A percentile compares a stretch with the other conserved stretches of the same genome.
Evolutionary conservation across 306 rosid genomes (phyloP).

Genomic region (Gleditsia sinensis): DNA sequence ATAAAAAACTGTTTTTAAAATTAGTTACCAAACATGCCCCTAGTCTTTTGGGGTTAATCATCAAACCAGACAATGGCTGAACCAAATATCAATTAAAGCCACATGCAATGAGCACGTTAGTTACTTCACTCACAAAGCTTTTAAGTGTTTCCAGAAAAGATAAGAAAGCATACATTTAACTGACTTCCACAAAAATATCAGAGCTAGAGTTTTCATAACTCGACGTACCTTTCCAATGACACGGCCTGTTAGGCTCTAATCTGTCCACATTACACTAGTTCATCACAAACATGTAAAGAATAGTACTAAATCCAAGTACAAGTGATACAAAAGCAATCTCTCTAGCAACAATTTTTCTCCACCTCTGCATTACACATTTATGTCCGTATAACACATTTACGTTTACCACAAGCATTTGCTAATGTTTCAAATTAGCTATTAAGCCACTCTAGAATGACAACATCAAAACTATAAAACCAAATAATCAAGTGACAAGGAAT

Average conservation of each 20-base stretch:
- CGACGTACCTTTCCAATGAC: constrained; percentile 4
- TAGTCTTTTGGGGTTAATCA: background rate
- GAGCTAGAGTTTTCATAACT: background rate
- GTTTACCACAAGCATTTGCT: background rate
- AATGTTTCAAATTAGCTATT: background rate
- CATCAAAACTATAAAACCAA: background rate
- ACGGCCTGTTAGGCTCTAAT: too few species aligned
- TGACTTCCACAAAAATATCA: background rate
- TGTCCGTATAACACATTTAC: background rate
- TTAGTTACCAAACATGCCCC: too few species aligned
- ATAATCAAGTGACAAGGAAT: background rate
- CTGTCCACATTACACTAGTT: background rate
- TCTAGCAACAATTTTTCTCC: background rate
- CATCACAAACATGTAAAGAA: background rate
- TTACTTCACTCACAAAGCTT: constrained; percentile 2
- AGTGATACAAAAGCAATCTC: too few species aligned
- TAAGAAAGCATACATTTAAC: background rate
- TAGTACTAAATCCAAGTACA: background rate
- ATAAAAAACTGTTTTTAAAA: too few species aligned
- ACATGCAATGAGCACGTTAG: background rate
- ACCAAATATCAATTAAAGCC: background rate
- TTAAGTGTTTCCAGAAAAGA: background rate
- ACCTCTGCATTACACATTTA: background rate
- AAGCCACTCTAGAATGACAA: background rate
- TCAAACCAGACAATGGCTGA: background rate